phyloP scores from a whole-genome alignment of 2,329 filamentous ascomycete species.

The Aspergillus sp. region DNA sequence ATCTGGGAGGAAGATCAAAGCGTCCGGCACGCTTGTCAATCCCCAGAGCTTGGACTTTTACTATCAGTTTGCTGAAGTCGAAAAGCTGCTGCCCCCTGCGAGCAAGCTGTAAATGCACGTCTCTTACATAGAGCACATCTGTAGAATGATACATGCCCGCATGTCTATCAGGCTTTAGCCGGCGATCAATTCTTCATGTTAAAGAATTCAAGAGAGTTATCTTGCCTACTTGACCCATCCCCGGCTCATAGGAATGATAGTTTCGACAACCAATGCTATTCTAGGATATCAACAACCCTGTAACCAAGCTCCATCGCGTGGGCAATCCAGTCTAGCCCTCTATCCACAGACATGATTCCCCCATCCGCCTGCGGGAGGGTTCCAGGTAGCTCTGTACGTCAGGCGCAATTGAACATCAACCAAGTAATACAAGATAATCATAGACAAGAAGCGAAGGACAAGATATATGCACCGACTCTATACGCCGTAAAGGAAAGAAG shows the following conservation, averaged over 20 bases:
- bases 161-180: too few species aligned
- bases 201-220: too few species aligned
- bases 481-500: constrained; percentile 12
- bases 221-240: too few species aligned
- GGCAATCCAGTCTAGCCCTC: not conserved
- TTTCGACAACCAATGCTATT: not conserved
- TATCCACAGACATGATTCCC: constrained; percentile 4
- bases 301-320: not conserved
- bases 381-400: not conserved
- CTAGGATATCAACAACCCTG: constrained; percentile 1
- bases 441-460: constrained; percentile 9
- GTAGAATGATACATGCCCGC: not conserved
- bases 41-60: constrained; percentile 73
- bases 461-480: constrained; percentile 16
- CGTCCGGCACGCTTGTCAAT: constrained; percentile 74
- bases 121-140: not conserved
- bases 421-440: constrained; percentile 12
- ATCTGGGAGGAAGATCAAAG: constrained; percentile 68
- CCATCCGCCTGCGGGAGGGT: constrained; percentile 16
- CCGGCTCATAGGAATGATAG: too few species aligned
- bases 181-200: too few species aligned
- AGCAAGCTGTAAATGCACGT: constrained; percentile 17
- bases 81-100: constrained; percentile 50
- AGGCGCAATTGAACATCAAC: constrained; percentile 3
- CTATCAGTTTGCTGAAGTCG: constrained; percentile 73